Percentiles rank a stretch among this genome's conserved stretches.
Conservation (phyloP, 2,329 filamentous ascomycete species). For the Trichoderma asperellum region DNA sequence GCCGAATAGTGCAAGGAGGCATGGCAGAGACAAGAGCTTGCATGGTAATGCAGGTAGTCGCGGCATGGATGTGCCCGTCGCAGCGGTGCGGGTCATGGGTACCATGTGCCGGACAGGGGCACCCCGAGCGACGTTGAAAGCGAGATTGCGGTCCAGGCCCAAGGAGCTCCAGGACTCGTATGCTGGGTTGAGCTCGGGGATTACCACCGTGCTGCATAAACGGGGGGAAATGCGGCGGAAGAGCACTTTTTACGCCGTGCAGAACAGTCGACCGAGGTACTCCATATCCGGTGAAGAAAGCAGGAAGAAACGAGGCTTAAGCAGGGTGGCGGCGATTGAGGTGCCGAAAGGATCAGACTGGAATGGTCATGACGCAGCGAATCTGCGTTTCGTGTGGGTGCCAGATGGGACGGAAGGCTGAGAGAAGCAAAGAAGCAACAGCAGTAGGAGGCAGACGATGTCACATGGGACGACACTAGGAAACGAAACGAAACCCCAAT, state of each 20-base stretch:
- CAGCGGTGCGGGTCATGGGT: conserved; percentile 14
- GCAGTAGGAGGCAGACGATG: background rate
- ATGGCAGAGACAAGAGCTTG: conserved; percentile 11
- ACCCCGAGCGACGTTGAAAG: conserved; percentile 12
- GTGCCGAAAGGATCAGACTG: conserved; percentile 8
- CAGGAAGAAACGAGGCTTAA: background rate
- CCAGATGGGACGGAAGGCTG: conserved; percentile 12
- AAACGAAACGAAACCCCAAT: conserved; percentile 3
- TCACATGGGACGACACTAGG: conserved; percentile 2
- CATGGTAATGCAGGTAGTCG: background rate
- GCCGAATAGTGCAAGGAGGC: conserved; percentile 10
- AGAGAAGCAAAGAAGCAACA: background rate
- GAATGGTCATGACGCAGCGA: conserved; percentile 21
- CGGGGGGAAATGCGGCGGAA: conserved; percentile 1
- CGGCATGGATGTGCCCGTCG: conserved; percentile 3
- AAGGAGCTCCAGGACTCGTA: conserved; percentile 4
- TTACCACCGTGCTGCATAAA: conserved; percentile 21
- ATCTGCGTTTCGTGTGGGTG: conserved; percentile 5
- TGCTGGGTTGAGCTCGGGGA: background rate
- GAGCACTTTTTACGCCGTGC: background rate
- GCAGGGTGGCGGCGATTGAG: background rate
- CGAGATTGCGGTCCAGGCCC: conserved; percentile 17
- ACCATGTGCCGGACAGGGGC: conserved; percentile 17
- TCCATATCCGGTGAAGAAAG: background rate
- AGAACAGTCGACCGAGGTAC: conserved; percentile 8